Evolutionary conservation across 306 rosid species (phyloP), one percentile per base, ranked within the genome.

Genomic region (Corylus americana): DNA sequence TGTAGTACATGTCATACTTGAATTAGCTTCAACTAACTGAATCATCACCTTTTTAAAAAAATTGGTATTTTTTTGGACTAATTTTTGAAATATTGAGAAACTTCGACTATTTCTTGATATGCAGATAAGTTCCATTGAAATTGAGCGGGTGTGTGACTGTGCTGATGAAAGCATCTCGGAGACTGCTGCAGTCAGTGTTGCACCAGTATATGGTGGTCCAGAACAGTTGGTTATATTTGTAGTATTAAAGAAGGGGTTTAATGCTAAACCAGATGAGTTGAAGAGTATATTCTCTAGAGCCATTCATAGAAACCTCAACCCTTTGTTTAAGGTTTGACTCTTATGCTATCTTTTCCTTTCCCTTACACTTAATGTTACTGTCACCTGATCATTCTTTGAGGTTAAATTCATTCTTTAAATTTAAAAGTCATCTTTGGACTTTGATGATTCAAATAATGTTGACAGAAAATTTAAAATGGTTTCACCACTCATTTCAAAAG

Each of bases 91-190:
- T 67, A 58, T 58, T 58, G 64, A 1, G 3, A 7, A 63, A 67
- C 27, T 39, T 17, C 0, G 71, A 39, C 18, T 35, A 78, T 54
- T 77, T 64, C 45, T 13, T 71, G 76, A 48, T 72, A 31, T 71
- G 77, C 86, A 84, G 92, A 93, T 91, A 72, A 89, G 92, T 85
- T 92, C 96, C 0, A 25, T 92, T 35, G 98, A 94, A 82, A 90
- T 94, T 17, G 97, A 94, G 83, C 90, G 90, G 0, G 87, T 85
- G 1, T 89, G 96, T 74, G 90, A 94, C 61, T 82, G 69, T 51
- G 92, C 90, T 13, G 97, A 94, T 22, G 92, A 86, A 76, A 75
- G 89, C 74, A 63, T 92, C 73, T 31, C 82, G 75, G 94, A 94
- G 90, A 92, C 93, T 0, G 94, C 94, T 11, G 94, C 97, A 37